Evolutionary conservation across 2,329 filamentous ascomycete species (phyloP).

Genomic region (Sporothrix brunneoviolacea): DNA sequence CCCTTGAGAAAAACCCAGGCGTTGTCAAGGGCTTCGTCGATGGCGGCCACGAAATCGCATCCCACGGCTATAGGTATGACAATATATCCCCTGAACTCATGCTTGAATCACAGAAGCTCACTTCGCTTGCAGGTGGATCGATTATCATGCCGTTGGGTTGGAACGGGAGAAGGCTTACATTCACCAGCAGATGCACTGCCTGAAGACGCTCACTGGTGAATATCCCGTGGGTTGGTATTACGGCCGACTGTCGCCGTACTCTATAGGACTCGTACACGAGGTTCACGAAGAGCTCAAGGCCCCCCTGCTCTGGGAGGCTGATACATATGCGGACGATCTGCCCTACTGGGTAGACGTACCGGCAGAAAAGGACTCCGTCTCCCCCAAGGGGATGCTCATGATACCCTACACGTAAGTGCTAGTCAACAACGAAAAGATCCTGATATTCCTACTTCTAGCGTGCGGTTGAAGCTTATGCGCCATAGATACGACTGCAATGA

Average conservation of each 20-base stretch:
- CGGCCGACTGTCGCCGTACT: constrained; percentile 15
- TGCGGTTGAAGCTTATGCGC: no score
- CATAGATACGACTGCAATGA: constrained; percentile 16
- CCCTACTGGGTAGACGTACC: constrained; percentile 18
- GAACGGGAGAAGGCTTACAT: constrained; percentile 13
- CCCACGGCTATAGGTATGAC: constrained; percentile 10
- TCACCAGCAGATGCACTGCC: constrained; percentile 11
- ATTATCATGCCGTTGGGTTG: constrained; percentile 12
- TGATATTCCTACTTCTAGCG: no score
- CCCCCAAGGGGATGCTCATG: constrained; percentile 16
- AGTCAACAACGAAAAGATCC: not conserved
- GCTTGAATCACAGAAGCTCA: not conserved
- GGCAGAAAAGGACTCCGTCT: constrained; percentile 8
- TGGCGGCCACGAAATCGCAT: constrained; percentile 17
- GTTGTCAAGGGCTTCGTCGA: constrained; percentile 14
- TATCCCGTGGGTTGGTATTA: constrained; percentile 17
- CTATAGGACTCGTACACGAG: constrained; percentile 13
- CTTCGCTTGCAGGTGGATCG: constrained; percentile 9
- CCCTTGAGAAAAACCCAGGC: constrained; percentile 16
- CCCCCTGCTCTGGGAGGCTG: constrained; percentile 14
- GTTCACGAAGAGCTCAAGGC: constrained; percentile 14
- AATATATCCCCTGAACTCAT: not conserved
- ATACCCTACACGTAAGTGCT: constrained; percentile 14
- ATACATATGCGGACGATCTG: constrained; percentile 17
- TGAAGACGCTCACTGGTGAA: constrained; percentile 14